Base-by-base conservation (phyloP, 345 rosid species). In the Litchi chinensis region DNA sequence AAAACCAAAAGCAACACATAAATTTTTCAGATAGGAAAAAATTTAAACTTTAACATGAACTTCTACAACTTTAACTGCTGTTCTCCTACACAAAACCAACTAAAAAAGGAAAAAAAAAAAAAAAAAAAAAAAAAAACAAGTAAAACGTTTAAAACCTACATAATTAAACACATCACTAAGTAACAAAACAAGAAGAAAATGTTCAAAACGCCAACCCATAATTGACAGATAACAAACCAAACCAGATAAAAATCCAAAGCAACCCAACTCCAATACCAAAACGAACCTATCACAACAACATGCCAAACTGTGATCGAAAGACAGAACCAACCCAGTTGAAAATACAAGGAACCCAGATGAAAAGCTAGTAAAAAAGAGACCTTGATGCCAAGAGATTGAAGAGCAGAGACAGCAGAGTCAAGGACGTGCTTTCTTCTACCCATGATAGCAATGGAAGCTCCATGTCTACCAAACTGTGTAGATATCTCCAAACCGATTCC, bases 401-500 rank as follows among this genome's bases (percentile, higher is more conserved):
- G 93, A 73, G 82, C n/a, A 12, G 89, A 84, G 54, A 91, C 94
- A 71, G 97, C 89, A 43, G 86, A 75, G 76, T 93, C 92, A 22
- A 93, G 88, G 9, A 89, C 89, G 77, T 83, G 80, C 84, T 80
- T 83, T 10, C 97, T 93, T 6, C 97, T 90, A 13, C 95, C 97
- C 95, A 93, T 91, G 89, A 93, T 87, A 22, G 95, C 94, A 68
- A 93, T 82, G 0, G 87, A 85, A 70, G 92, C 95, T 59, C 97
- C 97, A 84, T 93, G 97, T 68, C 77, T 85, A 10, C 93, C 97
- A 24, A 90, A 85, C 73, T 93, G 95, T 59, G 86, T 80, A 10
- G 90, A 85, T 74, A 93, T 88, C 89, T 90, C 95, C 70, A 88
- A 93, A n/a, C 97, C 97, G 62, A 93, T 93, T 16, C 97, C 97